Conservation (phyloP, 2,329 filamentous ascomycete species). For the Neodidymelliopsis sp. region DNA sequence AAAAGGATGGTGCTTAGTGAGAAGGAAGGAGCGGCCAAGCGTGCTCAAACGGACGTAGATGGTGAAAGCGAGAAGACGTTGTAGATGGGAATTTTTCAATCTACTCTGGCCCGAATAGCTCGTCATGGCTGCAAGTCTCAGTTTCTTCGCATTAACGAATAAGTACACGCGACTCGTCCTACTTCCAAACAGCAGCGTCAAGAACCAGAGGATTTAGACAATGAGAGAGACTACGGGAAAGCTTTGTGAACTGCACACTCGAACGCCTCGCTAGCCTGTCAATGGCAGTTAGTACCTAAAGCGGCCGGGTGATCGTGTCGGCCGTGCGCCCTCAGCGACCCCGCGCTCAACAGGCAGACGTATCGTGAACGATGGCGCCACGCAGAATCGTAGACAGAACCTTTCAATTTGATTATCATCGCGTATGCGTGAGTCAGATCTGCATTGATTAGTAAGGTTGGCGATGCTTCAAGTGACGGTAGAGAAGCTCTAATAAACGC, state of each 20-base stretch:
- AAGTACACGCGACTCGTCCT: not conserved
- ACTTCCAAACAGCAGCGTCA: not conserved
- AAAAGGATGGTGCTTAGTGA: slow-evolving; percentile 59
- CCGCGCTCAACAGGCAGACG: not conserved
- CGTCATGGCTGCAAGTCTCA: too few species aligned
- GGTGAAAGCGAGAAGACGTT: not conserved
- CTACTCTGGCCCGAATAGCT: too few species aligned
- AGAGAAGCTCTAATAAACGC: slow-evolving; percentile 5
- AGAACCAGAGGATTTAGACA: too few species aligned
- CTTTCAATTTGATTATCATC: not conserved
- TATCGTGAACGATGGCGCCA: not conserved
- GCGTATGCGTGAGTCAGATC: slow-evolving; percentile 26
- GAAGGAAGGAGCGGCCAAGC: slow-evolving; percentile 11
- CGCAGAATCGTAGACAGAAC: not conserved
- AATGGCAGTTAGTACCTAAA: slow-evolving; percentile 1
- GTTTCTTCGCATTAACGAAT: too few species aligned
- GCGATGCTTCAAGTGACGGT: slow-evolving; percentile 12
- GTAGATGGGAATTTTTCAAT: not conserved
- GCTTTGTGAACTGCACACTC: too few species aligned
- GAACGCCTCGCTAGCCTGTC: not conserved
- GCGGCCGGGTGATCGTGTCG: slow-evolving; percentile 12
- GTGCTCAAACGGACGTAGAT: not conserved
- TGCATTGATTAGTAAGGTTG: slow-evolving; percentile 20
- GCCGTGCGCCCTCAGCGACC: slow-evolving; percentile 4
- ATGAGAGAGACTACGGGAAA: too few species aligned